Evolutionary conservation across 2,329 filamentous ascomycete species (phyloP), one percentile per base, ranked within the genome.

Genomic region (Cladorrhinum sp.): DNA sequence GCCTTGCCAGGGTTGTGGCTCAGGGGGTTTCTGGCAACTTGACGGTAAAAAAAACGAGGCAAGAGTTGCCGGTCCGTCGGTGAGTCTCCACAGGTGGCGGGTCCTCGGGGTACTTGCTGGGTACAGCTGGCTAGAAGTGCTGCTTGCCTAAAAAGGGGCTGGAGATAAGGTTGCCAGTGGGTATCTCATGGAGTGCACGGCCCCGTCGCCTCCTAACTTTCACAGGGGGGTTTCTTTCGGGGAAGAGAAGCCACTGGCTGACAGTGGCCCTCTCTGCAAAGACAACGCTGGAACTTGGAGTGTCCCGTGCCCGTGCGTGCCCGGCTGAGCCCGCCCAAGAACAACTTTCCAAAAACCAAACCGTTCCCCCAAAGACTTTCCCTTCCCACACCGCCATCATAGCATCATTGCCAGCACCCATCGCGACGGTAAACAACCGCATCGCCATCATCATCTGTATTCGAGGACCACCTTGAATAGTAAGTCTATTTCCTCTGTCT

Each of bases 341-440:
- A 69, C 67, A 70, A 68, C 66, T 70, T 70, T 68, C 42, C 68
- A 70, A 70, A 70, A 68, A 68, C 68, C 62, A 69, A 65, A 67
- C 66, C 55, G 62, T 64, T 61, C 59, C 65, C 62, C 62, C 59
- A 62, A 55, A 65, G 65, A 65, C 58, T 62, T 65, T 64, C 64
- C 66, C 67, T 63, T 57, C 54, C 66, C 67, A 68, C 67, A 69
- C 67, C 67, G 67, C 67, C 66, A 68, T 69, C 66, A 59, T 62
- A 66, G 51, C 67, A 64, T 66, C 62, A 62, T 62, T 59, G n/a
- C 62, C 62, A 64, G 58, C 66, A 65, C 59, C 57, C 65, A 62
- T 58, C 62, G 61, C 62, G 65, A 65, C 64, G 65, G 64, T 59
- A 65, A 60, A 59, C 57, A 54, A 49, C 65, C 60, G 59, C 66